These are phyloP conservation scores for Ophiostoma triangulosporum DNA, from an alignment of 2,329 filamentous ascomycete genomes.

Conservation along the genomic window DNA sequence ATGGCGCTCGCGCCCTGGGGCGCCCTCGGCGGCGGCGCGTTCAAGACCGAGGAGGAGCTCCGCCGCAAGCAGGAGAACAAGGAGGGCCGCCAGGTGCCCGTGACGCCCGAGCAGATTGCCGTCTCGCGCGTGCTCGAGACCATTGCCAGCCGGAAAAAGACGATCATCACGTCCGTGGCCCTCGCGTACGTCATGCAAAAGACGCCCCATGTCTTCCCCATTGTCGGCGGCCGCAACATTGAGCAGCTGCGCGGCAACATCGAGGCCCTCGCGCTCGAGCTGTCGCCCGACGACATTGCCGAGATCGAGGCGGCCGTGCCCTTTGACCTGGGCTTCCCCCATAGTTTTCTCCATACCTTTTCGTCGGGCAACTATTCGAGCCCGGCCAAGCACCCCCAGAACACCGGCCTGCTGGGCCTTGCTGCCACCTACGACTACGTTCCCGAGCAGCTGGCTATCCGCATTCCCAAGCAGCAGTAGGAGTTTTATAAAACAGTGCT, in stretches of 20 bases:
- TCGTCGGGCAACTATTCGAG: slow-evolving; percentile 15
- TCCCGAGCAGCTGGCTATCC: slow-evolving; percentile 28
- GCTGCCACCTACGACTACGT: slow-evolving; percentile 40
- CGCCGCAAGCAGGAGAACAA: slow-evolving; percentile 9
- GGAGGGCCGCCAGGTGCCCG: slow-evolving; percentile 26
- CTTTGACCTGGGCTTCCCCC: slow-evolving; percentile 56
- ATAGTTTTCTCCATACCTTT: slow-evolving; percentile 39
- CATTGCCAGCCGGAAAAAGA: slow-evolving; percentile 32
- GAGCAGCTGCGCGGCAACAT: slow-evolving; percentile 60
- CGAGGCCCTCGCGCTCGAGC: slow-evolving; percentile 46
- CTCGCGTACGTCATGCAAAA: slow-evolving; percentile 64
- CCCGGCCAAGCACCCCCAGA: slow-evolving; percentile 22
- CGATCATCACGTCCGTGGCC: slow-evolving; percentile 37
- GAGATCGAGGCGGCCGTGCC: slow-evolving; percentile 48
- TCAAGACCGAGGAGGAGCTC: slow-evolving; percentile 22
- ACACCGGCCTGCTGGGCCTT: slow-evolving; percentile 32
- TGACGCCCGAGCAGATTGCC: slow-evolving; percentile 39
- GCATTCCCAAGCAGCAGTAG: slow-evolving; percentile 19
- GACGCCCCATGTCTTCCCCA: slow-evolving; percentile 58
- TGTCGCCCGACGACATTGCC: slow-evolving; percentile 48
- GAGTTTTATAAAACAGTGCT: no score
- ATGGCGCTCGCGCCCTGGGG: slow-evolving; percentile 41
- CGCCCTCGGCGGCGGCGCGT: slow-evolving; percentile 29
- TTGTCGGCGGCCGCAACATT: slow-evolving; percentile 56
- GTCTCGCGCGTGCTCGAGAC: slow-evolving; percentile 33